Conservation (phyloP, 208 protist genomes). For the Strigomonas oncopelti region DNA sequence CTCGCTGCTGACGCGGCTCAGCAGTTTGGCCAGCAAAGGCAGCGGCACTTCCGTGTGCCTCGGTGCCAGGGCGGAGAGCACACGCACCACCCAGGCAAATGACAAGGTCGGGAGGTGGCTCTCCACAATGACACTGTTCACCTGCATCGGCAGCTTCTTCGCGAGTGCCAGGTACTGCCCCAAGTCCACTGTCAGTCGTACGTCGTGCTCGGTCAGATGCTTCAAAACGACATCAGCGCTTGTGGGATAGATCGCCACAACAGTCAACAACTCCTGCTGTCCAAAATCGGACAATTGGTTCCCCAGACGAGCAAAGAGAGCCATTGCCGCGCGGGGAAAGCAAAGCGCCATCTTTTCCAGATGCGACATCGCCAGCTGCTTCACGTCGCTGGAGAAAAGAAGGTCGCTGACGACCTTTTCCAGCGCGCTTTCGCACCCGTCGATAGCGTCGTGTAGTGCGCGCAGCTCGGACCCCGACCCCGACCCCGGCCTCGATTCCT, state of each 20-base stretch:
- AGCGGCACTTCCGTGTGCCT: slow-evolving; percentile 48
- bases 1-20: slow-evolving; percentile 37
- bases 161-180: slow-evolving; percentile 50
- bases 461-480: neutral
- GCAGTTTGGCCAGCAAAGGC: slow-evolving; percentile 34
- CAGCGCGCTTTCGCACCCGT: neutral
- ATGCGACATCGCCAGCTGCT: slow-evolving; percentile 46
- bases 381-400: slow-evolving; percentile 20
- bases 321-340: slow-evolving; percentile 31
- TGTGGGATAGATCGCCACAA: slow-evolving; percentile 47
- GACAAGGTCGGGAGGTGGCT: slow-evolving; percentile 47
- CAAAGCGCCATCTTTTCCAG: slow-evolving; percentile 36
- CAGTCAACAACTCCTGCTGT: slow-evolving; percentile 53
- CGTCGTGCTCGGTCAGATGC: slow-evolving; percentile 41
- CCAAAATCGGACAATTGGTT: slow-evolving; percentile 38
- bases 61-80: slow-evolving; percentile 53
- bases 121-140: slow-evolving; percentile 43
- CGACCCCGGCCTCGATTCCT: too few species aligned
- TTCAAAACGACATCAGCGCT: slow-evolving; percentile 29
- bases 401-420: neutral
- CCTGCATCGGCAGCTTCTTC: slow-evolving; percentile 55
- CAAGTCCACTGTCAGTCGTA: slow-evolving; percentile 54
- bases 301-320: slow-evolving; percentile 28
- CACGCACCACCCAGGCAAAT: slow-evolving; percentile 62
- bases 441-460: neutral